Percentiles rank a stretch among this genome's conserved stretches.
phyloP scores from a whole-genome alignment of 495 filamentous ascomycete genomes.

The Wilcoxina mikolae region DNA sequence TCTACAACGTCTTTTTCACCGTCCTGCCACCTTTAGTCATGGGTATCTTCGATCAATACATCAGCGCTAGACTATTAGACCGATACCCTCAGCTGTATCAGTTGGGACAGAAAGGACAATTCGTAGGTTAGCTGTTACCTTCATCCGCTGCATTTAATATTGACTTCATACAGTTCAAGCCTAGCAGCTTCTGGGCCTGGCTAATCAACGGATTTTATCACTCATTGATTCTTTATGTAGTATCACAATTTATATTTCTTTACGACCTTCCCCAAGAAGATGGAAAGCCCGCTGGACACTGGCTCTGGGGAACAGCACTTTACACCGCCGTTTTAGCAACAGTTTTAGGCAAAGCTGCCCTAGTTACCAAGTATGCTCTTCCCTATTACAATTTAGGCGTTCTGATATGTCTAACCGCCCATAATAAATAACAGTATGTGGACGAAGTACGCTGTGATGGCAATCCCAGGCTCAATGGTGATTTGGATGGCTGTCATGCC shows the following conservation, averaged over 20 bases:
- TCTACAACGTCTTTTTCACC: constrained; percentile 99
- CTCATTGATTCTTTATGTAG: constrained; percentile 77
- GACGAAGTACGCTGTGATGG: constrained; percentile 95
- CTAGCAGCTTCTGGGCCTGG: constrained; percentile 84
- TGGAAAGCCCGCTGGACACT: constrained; percentile 73
- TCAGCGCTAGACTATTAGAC: constrained; percentile 89
- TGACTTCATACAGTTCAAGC: constrained; percentile 45
- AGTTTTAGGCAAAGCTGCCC: constrained; percentile 84
- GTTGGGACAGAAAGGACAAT: constrained; percentile 77
- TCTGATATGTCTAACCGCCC: background rate
- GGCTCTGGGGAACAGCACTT: constrained; percentile 89
- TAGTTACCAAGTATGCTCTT: constrained; percentile 56
- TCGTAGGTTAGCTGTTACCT: constrained; percentile 30
- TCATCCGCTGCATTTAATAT: background rate
- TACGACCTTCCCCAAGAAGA: constrained; percentile 59
- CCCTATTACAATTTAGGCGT: background rate
- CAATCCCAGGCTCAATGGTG: constrained; percentile 83
- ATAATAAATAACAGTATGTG: constrained; percentile 49
- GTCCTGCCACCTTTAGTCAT: constrained; percentile 85
- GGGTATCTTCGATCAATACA: constrained; percentile 96
- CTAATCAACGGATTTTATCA: constrained; percentile 90
- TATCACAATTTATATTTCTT: constrained; percentile 64
- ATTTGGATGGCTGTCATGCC: constrained; percentile 87
- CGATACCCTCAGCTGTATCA: constrained; percentile 95
- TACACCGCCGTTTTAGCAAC: constrained; percentile 86